Evolutionary conservation across 805 yeast genomes (phyloP).

Genomic region (Saturnispora ahearnii): DNA sequence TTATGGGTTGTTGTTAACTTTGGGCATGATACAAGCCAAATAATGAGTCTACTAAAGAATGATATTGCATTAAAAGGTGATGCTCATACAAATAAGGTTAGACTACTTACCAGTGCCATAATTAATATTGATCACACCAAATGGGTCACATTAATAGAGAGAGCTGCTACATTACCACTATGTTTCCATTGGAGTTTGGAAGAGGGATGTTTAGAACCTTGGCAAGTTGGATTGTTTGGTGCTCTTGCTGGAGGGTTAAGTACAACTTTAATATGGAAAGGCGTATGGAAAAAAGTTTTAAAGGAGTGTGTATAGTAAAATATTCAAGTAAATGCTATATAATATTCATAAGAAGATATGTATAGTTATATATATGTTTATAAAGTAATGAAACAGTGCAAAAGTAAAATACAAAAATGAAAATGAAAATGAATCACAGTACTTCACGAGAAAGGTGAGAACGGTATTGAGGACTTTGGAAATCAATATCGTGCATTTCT

Average conservation of each 20-base stretch:
- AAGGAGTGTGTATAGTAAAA: not conserved
- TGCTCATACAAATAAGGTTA: not conserved
- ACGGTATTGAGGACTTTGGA: not conserved
- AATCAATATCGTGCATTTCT: not conserved
- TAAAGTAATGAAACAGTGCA: not conserved
- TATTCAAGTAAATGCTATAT: no score
- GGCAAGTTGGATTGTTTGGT: constrained; percentile 30
- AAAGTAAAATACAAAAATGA: not conserved
- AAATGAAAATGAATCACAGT: not conserved
- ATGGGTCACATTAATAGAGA: constrained; percentile 19
- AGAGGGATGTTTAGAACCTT: constrained; percentile 27
- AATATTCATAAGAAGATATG: not conserved
- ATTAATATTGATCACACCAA: constrained; percentile 8
- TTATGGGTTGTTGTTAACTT: constrained; percentile 28
- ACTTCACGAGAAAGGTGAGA: constrained; percentile 1
- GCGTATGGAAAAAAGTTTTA: constrained; percentile 12
- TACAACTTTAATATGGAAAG: constrained; percentile 18
- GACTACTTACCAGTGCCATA: not conserved
- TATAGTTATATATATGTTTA: not conserved
- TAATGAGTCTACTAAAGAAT: not conserved
- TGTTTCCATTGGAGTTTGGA: constrained; percentile 31
- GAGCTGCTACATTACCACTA: constrained; percentile 29
- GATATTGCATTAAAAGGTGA: not conserved
- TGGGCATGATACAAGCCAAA: constrained; percentile 11
- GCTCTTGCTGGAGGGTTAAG: constrained; percentile 19